These are phyloP conservation scores for Thuidium tamariscinum DNA, from an alignment of 225 moss, liverwort and hornwort genomes.

Conservation along the genomic window DNA sequence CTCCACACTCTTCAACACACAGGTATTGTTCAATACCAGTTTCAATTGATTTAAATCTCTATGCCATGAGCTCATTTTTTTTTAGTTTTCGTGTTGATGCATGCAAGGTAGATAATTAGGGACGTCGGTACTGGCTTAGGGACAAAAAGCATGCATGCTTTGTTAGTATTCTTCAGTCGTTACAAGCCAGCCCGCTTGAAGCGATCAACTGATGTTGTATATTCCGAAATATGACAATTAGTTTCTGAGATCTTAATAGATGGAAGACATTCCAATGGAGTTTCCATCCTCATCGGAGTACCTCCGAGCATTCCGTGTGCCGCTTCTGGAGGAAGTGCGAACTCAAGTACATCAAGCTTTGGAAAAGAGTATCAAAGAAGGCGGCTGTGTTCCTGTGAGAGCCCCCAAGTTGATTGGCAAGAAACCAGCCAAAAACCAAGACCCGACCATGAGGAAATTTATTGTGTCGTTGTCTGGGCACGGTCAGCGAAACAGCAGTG, in stretches of 20 bases:
- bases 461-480: background rate
- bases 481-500: background rate
- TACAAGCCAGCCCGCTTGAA: background rate
- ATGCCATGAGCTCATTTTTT: too few relatives aligned
- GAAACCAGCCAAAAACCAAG: background rate
- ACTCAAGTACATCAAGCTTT: slow-evolving; percentile 2
- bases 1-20: background rate
- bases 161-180: background rate
- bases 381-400: background rate
- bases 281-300: slow-evolving; percentile 12
- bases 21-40: background rate
- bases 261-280: slow-evolving; percentile 2
- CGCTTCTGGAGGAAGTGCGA: slow-evolving; percentile 22
- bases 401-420: background rate
- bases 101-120: background rate
- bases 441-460: background rate
- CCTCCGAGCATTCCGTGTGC: slow-evolving; percentile 7
- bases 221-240: background rate
- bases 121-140: too few relatives aligned
- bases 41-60: background rate
- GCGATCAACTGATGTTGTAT: background rate
- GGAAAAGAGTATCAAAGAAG: background rate
- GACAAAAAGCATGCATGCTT: background rate
- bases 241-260: background rate
- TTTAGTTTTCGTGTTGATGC: background rate